Evolutionary conservation across 352 stramenopile genomes (phyloP), one percentile per base, ranked within the genome.

Genomic region (Phytophthora capsici): DNA sequence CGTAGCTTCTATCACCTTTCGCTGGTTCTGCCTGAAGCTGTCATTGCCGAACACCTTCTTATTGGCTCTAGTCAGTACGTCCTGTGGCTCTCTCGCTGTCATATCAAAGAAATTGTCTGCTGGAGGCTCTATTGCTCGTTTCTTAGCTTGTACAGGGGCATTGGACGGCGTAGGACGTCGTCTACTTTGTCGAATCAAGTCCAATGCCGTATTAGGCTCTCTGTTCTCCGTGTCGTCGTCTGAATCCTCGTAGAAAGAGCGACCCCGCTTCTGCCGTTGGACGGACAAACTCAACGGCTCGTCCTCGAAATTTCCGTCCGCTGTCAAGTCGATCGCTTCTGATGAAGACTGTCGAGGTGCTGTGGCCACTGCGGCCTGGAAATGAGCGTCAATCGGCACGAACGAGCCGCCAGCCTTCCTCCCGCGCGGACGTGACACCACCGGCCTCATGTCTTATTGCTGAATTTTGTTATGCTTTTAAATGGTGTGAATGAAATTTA

Each of bases 1-100:
- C 25, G 94, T 98, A 16, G 83, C 77, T 62, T 98, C 85, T 22
- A 99, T 96, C 40, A 98, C 94, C 43, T 90, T 66, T 10, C 89
- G 68, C 84, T 99, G 96, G 76, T 98, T 91, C 60, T 89, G 82
- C 25, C 96, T 84, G 77, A 98, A 99, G 20, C 66, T 59, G 43
- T 73, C 46, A 60, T 94, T 94, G 6, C 84, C 80, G 47, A 94
- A 94, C 13, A 94, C 69, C 25, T 73, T 57, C 14, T 72, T 72
- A 68, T 94, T 94, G 25, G 83, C 84, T 44, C 77, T 68, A 12
- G 68, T 50, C 6, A 93, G 51, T n/a, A 77, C 19, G 40, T 93
- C 80, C 17, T 64, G 38, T 8, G 40, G 51, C 36, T 46, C 47
- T 20, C 19, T 46, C 0, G 9, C 26, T 16, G 55, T 56, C 34